These are phyloP conservation scores for Streptanthus diversifolius DNA, from an alignment of 345 rosid genomes.

Conservation along the genomic window DNA sequence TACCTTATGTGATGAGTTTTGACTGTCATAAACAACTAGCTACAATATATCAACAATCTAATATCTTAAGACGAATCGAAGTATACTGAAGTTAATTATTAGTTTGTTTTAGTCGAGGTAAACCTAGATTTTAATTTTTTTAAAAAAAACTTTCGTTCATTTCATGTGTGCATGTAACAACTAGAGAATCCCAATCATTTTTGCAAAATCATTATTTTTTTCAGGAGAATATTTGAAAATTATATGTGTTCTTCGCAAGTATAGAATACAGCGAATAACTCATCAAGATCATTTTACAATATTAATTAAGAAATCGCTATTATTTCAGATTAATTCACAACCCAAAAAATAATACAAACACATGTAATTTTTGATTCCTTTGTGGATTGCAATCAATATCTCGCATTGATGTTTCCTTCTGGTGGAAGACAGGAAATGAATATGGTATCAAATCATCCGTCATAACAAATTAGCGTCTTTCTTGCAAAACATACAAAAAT, in stretches of 20 bases:
- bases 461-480: conserved; percentile 8
- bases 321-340: background rate
- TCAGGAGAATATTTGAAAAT: background rate
- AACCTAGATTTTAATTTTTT: background rate
- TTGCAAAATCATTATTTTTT: background rate
- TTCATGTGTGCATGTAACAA: background rate
- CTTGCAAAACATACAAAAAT: background rate
- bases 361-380: too few relatives aligned
- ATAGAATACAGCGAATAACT: background rate
- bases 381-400: conserved; percentile 27
- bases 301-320: background rate
- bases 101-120: background rate
- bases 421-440: conserved; percentile 32
- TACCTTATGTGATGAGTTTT: background rate
- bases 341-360: too few relatives aligned
- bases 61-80: background rate
- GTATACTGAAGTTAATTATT: background rate
- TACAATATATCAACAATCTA: background rate
- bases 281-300: background rate
- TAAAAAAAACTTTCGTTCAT: too few relatives aligned
- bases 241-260: background rate
- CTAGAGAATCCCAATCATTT: background rate
- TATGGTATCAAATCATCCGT: conserved; percentile 42
- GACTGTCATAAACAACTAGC: background rate
- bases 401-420: conserved; percentile 11